Conservation (phyloP, 2,329 filamentous ascomycete species). For the Plenodomus biglobosus region DNA sequence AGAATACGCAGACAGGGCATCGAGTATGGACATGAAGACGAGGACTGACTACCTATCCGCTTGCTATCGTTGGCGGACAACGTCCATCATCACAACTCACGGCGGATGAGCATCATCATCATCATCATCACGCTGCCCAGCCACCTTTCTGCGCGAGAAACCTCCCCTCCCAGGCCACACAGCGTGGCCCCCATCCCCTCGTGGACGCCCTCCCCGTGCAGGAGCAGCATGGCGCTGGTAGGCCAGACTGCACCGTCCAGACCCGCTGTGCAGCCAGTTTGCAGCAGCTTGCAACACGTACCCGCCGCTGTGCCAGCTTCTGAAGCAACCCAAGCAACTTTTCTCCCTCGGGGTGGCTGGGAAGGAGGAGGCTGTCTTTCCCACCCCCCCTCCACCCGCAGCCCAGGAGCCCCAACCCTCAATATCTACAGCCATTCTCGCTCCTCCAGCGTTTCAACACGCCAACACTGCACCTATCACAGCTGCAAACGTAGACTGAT, state of each 20-base stretch:
- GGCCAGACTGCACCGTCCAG: neutral
- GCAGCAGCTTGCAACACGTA: slow-evolving; percentile 4
- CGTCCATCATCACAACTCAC: neutral
- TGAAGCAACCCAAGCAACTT: too few relatives aligned
- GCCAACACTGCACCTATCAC: neutral
- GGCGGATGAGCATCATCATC: neutral
- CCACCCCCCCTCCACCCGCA: too few relatives aligned
- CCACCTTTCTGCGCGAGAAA: slow-evolving; percentile 5
- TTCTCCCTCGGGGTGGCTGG: too few relatives aligned
- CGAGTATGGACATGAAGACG: neutral
- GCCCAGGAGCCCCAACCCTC: neutral
- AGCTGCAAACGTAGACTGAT: neutral
- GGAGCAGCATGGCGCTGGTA: slow-evolving; percentile 2
- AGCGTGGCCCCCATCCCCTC: slow-evolving; percentile 9
- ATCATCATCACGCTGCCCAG: slow-evolving; percentile 6
- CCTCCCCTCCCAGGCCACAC: slow-evolving; percentile 5
- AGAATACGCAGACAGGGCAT: neutral
- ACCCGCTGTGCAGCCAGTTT: slow-evolving; percentile 9
- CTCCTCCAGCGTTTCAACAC: neutral
- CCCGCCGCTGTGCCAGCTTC: neutral
- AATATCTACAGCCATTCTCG: neutral
- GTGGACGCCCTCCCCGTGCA: slow-evolving; percentile 13
- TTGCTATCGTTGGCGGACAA: too few relatives aligned
- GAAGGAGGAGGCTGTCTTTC: neutral
- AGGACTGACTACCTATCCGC: too few relatives aligned